A percentile compares a stretch with the other conserved stretches of the same genome.
These are phyloP conservation scores for Hemerocallis citrina DNA, from an alignment of 106 monocot genomes.

Conservation along the genomic window DNA sequence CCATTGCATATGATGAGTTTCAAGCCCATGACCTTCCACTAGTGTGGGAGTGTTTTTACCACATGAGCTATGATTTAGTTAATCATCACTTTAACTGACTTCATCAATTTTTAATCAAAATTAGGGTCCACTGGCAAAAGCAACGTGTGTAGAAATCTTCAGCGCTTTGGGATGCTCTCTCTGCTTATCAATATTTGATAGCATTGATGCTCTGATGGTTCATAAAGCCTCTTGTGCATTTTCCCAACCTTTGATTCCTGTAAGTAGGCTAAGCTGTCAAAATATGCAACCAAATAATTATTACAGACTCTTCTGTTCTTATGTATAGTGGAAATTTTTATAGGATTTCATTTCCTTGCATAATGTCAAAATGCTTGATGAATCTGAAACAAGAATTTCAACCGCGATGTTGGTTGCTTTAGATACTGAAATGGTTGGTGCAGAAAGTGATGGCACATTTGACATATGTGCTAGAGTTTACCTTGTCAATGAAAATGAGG, in stretches of 20 bases:
- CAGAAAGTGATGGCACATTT: conserved; percentile 33
- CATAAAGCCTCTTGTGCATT: conserved; percentile 6
- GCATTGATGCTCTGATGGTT: not conserved
- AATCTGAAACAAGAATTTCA: too few species aligned
- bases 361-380: not conserved
- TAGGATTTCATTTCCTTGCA: not conserved
- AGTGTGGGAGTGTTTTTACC: too few species aligned
- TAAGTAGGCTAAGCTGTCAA: conserved; percentile 2
- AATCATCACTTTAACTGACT: not conserved
- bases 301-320: not conserved
- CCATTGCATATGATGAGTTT: too few species aligned
- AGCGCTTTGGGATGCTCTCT: conserved; percentile 6
- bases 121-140: conserved; percentile 16
- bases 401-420: conserved; percentile 20
- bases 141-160: not conserved
- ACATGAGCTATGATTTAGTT: not conserved
- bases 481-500: conserved; percentile 27
- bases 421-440: conserved; percentile 35
- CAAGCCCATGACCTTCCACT: too few species aligned
- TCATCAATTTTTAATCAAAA: not conserved
- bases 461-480: conserved; percentile 38
- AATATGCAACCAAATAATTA: too few species aligned
- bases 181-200: conserved; percentile 12
- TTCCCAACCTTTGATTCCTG: not conserved
- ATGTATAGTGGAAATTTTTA: not conserved